These are phyloP conservation scores for Pelargonium fulgidum DNA, from an alignment of 441 rosid species.

Conservation along the genomic window DNA sequence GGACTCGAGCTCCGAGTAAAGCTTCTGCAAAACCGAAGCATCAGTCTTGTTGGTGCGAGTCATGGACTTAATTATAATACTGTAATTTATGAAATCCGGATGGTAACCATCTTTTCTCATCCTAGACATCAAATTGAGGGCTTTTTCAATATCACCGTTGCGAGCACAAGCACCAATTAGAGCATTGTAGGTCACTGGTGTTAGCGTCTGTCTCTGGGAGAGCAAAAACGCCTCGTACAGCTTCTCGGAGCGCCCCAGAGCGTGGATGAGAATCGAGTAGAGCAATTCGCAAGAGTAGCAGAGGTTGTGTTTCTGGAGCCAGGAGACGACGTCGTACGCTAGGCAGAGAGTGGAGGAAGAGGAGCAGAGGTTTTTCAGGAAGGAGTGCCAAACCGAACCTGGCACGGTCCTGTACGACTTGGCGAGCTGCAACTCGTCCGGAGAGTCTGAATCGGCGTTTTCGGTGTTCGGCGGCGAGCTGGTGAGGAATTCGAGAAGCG, in stretches of 20 bases:
- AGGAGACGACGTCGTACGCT: slow-evolving; percentile 76
- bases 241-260: slow-evolving; percentile 90
- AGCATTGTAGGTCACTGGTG: slow-evolving; percentile 91
- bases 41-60: slow-evolving; percentile 61
- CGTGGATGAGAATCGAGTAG: slow-evolving; percentile 84
- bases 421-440: slow-evolving; percentile 59
- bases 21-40: slow-evolving; percentile 56
- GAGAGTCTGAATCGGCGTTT: slow-evolving; percentile 38
- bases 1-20: slow-evolving; percentile 56
- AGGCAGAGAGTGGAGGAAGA: slow-evolving; percentile 49
- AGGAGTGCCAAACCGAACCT: slow-evolving; percentile 83
- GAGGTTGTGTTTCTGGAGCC: slow-evolving; percentile 84
- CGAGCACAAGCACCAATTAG: slow-evolving; percentile 84
- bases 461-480: slow-evolving; percentile 18
- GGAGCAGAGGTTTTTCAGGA: slow-evolving; percentile 59
- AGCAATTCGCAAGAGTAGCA: slow-evolving; percentile 93
- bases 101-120: slow-evolving; percentile 87
- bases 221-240: slow-evolving; percentile 88
- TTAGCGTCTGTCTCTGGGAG: slow-evolving; percentile 63
- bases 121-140: slow-evolving; percentile 74
- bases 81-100: slow-evolving; percentile 80
- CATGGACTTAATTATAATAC: slow-evolving; percentile 69
- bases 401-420: slow-evolving; percentile 93
- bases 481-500: slow-evolving; percentile 57
- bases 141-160: slow-evolving; percentile 74